Evolutionary conservation across 371 early-diverging fungal genomes (phyloP).

Genomic region (Basidiobolus meristosporus): DNA sequence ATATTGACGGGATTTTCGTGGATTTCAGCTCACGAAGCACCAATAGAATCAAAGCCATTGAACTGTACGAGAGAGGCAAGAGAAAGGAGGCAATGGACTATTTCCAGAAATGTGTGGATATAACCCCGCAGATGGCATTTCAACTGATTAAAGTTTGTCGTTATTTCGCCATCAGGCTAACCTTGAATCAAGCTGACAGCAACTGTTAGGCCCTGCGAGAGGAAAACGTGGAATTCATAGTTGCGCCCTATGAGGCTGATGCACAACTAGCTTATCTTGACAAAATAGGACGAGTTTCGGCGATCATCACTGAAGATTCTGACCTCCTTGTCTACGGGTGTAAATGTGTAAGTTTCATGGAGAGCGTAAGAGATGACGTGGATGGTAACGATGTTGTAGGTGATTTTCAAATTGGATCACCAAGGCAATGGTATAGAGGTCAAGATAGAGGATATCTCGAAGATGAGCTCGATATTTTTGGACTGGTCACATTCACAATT

Average conservation of each 20-base stretch:
- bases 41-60: too few relatives aligned
- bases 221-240: slow-evolving; percentile 52
- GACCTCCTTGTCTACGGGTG: slow-evolving; percentile 94
- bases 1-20: too few relatives aligned
- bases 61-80: slow-evolving; percentile 24
- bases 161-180: neutral
- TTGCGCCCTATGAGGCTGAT: slow-evolving; percentile 98
- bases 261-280: slow-evolving; percentile 87
- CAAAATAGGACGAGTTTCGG: slow-evolving; percentile 44
- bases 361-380: neutral
- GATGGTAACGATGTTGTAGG: slow-evolving; percentile 6
- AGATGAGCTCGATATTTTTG: slow-evolving; percentile 22
- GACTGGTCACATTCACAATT: slow-evolving; percentile 42
- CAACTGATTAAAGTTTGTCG: slow-evolving; percentile 39
- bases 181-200: neutral
- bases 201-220: slow-evolving; percentile 34
- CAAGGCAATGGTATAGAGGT: slow-evolving; percentile 49
- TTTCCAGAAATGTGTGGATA: slow-evolving; percentile 49
- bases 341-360: slow-evolving; percentile 17
- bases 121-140: slow-evolving; percentile 62
- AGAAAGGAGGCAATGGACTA: slow-evolving; percentile 35
- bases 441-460: slow-evolving; percentile 15
- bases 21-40: too few relatives aligned
- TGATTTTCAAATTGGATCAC: slow-evolving; percentile 66
- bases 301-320: slow-evolving; percentile 92